Evolutionary conservation across 306 rosid species (phyloP).

Genomic region (Quercus dentata): DNA sequence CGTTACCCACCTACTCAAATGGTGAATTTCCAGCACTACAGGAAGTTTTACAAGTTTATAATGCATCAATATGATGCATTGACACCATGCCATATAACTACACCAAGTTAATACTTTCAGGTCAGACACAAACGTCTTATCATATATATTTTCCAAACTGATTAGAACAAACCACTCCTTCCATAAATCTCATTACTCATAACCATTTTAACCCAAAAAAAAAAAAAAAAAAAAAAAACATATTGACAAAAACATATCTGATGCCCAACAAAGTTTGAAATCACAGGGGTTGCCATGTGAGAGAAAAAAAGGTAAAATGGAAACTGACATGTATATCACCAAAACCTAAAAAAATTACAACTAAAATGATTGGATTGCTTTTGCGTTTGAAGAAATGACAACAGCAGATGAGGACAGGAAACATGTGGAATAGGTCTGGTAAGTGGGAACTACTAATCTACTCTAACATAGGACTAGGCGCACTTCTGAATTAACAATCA

Average conservation of each 20-base stretch:
- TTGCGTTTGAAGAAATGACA: not conserved
- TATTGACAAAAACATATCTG: not conserved
- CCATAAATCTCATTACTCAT: not conserved
- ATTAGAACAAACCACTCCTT: not conserved
- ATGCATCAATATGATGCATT: not conserved
- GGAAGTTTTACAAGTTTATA: not conserved
- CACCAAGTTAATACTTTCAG: not conserved
- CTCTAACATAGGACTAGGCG: not conserved
- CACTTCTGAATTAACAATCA: constrained; percentile 9
- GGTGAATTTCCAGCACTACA: not conserved
- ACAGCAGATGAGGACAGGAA: too few species aligned
- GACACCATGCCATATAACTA: not conserved
- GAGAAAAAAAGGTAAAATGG: not conserved
- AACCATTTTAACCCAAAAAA: not conserved
- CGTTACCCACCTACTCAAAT: not conserved
- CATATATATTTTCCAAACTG: not conserved
- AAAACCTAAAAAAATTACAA: not conserved
- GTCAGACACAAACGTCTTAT: not conserved
- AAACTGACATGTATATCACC: not conserved
- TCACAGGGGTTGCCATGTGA: not conserved
- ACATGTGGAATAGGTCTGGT: not conserved
- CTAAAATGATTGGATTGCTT: not conserved
- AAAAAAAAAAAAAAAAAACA: too few species aligned
- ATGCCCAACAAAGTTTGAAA: not conserved
- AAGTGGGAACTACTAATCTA: not conserved